phyloP scores from a whole-genome alignment of 208 protist species.

The Trichomonas tenax region DNA sequence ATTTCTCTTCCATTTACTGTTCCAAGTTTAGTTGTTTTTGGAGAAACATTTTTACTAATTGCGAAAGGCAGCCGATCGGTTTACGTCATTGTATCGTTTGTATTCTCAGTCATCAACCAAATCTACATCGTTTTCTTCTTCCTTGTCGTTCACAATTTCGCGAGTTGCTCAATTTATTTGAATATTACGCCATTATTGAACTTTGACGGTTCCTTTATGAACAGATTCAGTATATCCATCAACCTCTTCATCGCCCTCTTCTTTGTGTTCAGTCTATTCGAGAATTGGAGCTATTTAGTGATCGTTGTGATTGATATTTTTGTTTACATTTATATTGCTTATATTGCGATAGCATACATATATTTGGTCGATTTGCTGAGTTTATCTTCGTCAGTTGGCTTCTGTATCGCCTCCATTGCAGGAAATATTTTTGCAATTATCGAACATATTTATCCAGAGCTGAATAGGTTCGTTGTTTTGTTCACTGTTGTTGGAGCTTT shows the following conservation, averaged over 20 bases:
- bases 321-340: background rate
- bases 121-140: background rate
- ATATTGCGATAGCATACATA: background rate
- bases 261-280: background rate
- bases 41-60: background rate
- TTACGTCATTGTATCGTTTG: background rate
- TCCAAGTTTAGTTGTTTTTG: background rate
- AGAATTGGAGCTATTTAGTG: background rate
- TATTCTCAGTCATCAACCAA: background rate
- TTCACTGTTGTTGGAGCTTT: background rate
- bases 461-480: background rate
- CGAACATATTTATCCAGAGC: background rate
- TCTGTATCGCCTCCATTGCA: background rate
- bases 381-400: background rate
- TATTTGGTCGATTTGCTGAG: background rate
- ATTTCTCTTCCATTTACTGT: background rate
- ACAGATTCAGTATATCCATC: background rate
- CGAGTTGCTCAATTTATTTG: background rate
- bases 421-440: background rate
- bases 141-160: background rate
- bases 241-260: background rate
- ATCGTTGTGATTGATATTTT: background rate
- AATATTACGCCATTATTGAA: background rate
- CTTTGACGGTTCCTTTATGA: background rate
- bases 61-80: background rate